Conservation (phyloP, 1,284 basidiomycete species). For the Sanghuangporus baumii region DNA sequence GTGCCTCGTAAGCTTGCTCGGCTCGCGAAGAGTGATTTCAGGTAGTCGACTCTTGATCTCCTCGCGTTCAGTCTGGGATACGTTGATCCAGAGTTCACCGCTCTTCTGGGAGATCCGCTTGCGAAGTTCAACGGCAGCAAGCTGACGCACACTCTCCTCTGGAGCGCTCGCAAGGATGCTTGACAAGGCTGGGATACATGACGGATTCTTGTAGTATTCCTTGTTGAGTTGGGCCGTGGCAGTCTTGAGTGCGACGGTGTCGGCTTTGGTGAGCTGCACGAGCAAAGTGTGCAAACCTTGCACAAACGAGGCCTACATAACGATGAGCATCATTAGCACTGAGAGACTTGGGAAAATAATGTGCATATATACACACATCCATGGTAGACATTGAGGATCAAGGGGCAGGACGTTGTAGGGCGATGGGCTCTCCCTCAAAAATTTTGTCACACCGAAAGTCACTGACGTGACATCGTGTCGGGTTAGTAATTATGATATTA, state of each 20-base stretch:
- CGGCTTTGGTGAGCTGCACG: slow-evolving; percentile 78
- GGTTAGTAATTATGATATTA: no score
- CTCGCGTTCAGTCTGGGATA: slow-evolving; percentile 66
- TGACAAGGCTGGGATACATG: slow-evolving; percentile 89
- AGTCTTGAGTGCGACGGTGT: slow-evolving; percentile 86
- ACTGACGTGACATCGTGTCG: no score
- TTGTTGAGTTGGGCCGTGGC: slow-evolving; percentile 90
- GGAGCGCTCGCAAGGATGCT: slow-evolving; percentile 84
- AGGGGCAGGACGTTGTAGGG: no score
- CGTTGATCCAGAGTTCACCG: slow-evolving; percentile 80
- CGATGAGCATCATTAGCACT: neutral
- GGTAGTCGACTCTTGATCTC: slow-evolving; percentile 87
- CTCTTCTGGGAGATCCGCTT: slow-evolving; percentile 85
- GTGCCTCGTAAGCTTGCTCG: slow-evolving; percentile 80
- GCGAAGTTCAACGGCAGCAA: slow-evolving; percentile 96
- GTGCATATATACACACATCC: slow-evolving; percentile 9
- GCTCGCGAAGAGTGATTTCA: slow-evolving; percentile 74
- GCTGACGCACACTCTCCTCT: slow-evolving; percentile 80
- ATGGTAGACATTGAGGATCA: neutral
- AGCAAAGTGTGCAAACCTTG: slow-evolving; percentile 82
- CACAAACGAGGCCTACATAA: slow-evolving; percentile 54
- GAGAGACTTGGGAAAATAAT: neutral
- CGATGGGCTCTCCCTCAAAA: no score
- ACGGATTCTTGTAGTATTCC: slow-evolving; percentile 87
- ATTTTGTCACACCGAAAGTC: no score